Evolutionary conservation across 1,284 basidiomycete species (phyloP), one percentile per base, ranked within the genome.

Genomic region (Apiotrichum porosum): DNA sequence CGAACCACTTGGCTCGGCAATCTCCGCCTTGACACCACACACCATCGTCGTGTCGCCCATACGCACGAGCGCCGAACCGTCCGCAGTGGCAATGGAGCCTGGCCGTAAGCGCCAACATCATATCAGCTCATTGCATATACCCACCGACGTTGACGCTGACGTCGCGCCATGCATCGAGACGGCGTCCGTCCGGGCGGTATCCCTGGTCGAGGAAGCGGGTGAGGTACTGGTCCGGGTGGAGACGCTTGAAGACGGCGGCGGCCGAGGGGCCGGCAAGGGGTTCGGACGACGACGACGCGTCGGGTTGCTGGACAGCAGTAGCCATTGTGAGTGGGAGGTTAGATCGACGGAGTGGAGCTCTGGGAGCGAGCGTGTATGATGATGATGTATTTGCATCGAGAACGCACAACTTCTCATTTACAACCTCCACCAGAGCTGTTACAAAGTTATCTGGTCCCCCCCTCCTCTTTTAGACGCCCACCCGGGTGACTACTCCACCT

Each of bases 1-100:
- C 52, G 89, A 83, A 6, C 91, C 71, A 57, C 86, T 85, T 6
- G 92, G 92, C 61, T 90, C 86, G 28, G 89, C 84, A 35, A 92
- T 85, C 73, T 97, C 90, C n/a, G 88, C 89, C 67, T 94, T 94
- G 59, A 97, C 81, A 2, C 92, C 92, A 63, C 91, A 94, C 0
- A 95, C 85, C 26, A 97, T 78, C 0, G 88, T 93, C 12, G 92
- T 94, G 47, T 88, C 81, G 21, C 92, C 92, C 52, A 94, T 69
- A n/a, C 88, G 78, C 12, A 95, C 87, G 23, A 97, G 81, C 0
- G 90, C 83, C 3, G 90, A 94, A 0, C 91, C 90, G 58, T 92
- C 80, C 0, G 92, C 90, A 0, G 91, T 94, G 0, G 85, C 84
- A 72, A 97, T 86, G 1, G 90, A 93, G 45, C 87, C 88, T 83